These are phyloP conservation scores for Metschnikowia aberdeeniae DNA, from an alignment of 805 yeast species.

Conservation along the genomic window DNA sequence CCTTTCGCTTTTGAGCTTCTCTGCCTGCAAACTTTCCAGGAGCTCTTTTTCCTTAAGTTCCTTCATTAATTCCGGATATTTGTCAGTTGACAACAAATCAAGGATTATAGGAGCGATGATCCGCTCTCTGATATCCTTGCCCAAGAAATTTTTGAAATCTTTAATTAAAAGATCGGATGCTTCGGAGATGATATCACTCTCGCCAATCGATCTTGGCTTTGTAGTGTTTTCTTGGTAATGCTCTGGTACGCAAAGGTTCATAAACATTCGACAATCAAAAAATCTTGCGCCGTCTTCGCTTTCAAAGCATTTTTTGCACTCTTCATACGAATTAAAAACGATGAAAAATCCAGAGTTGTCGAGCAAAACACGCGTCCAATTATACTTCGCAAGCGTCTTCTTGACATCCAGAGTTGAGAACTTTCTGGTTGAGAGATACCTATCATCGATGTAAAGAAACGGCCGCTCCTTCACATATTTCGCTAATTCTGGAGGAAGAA, in stretches of 20 bases:
- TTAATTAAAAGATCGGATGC: slow-evolving; percentile 55
- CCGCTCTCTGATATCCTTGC: slow-evolving; percentile 71
- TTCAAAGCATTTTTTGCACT: slow-evolving; percentile 57
- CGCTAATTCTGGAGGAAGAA: slow-evolving; percentile 47
- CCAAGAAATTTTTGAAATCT: slow-evolving; percentile 59
- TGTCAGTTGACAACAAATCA: slow-evolving; percentile 54
- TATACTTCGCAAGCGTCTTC: slow-evolving; percentile 51
- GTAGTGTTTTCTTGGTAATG: slow-evolving; percentile 24
- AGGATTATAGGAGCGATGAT: slow-evolving; percentile 66
- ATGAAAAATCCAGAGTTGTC: slow-evolving; percentile 67
- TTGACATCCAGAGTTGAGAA: slow-evolving; percentile 57
- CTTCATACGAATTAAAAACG: slow-evolving; percentile 57
- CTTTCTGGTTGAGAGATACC: slow-evolving; percentile 44
- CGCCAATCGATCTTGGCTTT: slow-evolving; percentile 12
- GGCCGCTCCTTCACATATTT: slow-evolving; percentile 55
- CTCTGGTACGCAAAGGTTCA: slow-evolving; percentile 57
- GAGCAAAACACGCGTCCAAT: slow-evolving; percentile 61
- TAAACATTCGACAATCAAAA: slow-evolving; percentile 45
- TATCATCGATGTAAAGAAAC: slow-evolving; percentile 50
- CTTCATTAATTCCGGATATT: slow-evolving; percentile 47
- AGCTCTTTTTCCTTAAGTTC: slow-evolving; percentile 30
- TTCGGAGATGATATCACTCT: slow-evolving; percentile 46
- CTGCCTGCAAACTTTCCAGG: slow-evolving; percentile 3
- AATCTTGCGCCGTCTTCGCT: slow-evolving; percentile 57
- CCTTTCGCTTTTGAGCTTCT: slow-evolving; percentile 13